Conservation (phyloP, 495 filamentous ascomycete species). For the Xylaria nigripes region DNA sequence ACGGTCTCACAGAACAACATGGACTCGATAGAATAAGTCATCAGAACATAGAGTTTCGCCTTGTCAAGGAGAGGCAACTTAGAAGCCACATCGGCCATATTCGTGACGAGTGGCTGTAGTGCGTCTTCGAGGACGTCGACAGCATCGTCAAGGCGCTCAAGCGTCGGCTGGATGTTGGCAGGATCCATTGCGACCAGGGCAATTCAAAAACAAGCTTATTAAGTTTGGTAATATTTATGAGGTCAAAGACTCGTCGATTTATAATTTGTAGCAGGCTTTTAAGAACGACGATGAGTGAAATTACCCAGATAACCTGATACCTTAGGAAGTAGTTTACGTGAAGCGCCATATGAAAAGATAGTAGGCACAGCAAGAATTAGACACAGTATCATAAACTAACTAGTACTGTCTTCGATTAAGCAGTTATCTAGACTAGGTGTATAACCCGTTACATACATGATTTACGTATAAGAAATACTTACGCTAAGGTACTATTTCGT, state of each 20-base stretch:
- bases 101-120: conserved; percentile 55
- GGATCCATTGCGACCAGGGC: conserved; percentile 30
- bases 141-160: conserved; percentile 66
- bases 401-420: neutral
- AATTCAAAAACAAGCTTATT: neutral
- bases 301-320: neutral
- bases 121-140: conserved; percentile 70
- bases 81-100: conserved; percentile 57
- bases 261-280: too few relatives aligned
- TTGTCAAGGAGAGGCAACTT: conserved; percentile 88
- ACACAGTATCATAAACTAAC: neutral
- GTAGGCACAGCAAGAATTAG: neutral
- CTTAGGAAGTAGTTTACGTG: neutral
- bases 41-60: conserved; percentile 79
- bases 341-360: neutral
- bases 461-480: neutral
- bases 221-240: too few relatives aligned
- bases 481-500: neutral
- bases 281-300: neutral
- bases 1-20: conserved; percentile 68
- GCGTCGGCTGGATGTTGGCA: conserved; percentile 38
- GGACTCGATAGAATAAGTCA: conserved; percentile 85
- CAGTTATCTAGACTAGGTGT: neutral
- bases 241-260: neutral
- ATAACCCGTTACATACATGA: neutral